A percentile compares a stretch with the other conserved stretches of the same genome.
Conservation (phyloP, 768 basidiomycete genomes). For the Boletus fagicola region DNA sequence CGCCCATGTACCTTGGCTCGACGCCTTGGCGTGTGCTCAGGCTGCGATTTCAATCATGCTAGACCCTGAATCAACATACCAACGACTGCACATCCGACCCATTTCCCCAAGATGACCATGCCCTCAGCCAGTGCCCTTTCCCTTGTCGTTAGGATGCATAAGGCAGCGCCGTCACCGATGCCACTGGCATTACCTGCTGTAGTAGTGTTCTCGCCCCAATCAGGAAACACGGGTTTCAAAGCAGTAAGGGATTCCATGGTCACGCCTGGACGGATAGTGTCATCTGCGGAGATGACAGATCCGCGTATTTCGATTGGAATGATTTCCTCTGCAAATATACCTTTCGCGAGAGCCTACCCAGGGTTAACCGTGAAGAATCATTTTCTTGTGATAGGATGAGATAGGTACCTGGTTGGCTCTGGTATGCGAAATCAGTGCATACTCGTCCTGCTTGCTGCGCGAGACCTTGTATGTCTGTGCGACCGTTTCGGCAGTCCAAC, state of each 20-base stretch:
- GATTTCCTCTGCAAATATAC: conserved; percentile 85
- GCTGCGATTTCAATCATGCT: not conserved
- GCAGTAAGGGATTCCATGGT: conserved; percentile 71
- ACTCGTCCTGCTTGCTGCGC: conserved; percentile 83
- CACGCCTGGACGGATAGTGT: conserved; percentile 84
- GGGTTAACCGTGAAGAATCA: not conserved
- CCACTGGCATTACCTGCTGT: conserved; percentile 88
- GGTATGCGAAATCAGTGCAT: conserved; percentile 83
- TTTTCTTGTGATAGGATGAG: not conserved
- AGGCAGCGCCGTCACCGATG: conserved; percentile 89
- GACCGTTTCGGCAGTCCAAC: conserved; percentile 93
- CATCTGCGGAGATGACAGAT: conserved; percentile 65
- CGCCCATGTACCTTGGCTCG: too few relatives aligned
- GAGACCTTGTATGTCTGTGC: conserved; percentile 76
- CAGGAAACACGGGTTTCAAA: conserved; percentile 85
- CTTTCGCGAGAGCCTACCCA: conserved; percentile 57
- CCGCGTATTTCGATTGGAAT: conserved; percentile 80
- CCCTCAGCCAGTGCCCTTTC: conserved; percentile 72
- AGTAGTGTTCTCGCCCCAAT: conserved; percentile 68
- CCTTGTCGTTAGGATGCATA: conserved; percentile 80
- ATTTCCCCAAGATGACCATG: conserved; percentile 80
- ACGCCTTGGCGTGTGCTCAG: conserved; percentile 46
- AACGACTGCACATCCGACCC: conserved; percentile 71
- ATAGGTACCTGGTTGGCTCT: conserved; percentile 62
- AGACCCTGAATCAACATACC: conserved; percentile 43